Evolutionary conservation across 768 basidiomycete species (phyloP).

Genomic region (Russula brevipes): DNA sequence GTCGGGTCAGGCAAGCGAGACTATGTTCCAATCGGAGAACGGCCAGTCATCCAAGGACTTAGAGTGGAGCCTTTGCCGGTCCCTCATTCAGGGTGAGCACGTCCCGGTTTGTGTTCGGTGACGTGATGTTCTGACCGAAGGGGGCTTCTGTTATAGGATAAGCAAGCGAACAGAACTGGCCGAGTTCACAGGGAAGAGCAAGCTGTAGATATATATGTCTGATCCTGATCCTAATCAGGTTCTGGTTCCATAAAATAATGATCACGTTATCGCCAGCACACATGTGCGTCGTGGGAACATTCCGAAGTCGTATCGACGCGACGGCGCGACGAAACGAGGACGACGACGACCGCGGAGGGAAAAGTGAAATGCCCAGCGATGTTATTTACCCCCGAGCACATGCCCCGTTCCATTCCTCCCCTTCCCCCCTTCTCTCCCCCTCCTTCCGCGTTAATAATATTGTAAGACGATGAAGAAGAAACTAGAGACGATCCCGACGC

Average conservation of each 20-base stretch:
- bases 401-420: constrained; percentile 25
- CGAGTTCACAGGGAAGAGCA: constrained; percentile 53
- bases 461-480: not conserved
- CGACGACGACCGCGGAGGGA: not conserved
- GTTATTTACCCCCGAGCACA: not conserved
- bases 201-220: constrained; percentile 32
- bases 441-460: constrained; percentile 4
- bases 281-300: no score
- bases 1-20: constrained; percentile 70
- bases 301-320: no score
- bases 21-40: constrained; percentile 61
- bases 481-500: constrained; percentile 66
- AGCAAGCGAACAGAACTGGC: constrained; percentile 64
- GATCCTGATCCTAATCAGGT: no score
- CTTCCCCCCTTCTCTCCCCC: constrained; percentile 26
- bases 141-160: constrained; percentile 39
- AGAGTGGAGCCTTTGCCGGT: constrained; percentile 59
- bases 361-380: not conserved
- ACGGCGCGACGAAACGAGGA: no score
- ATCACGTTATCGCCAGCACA: no score
- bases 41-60: constrained; percentile 49
- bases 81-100: constrained; percentile 69
- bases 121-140: constrained; percentile 3
- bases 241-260: no score
- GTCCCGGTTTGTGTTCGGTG: not conserved